Evolutionary conservation across 2,329 filamentous ascomycete genomes (phyloP), one percentile per base, ranked within the genome.

Genomic region (Clonostachys byssicola): DNA sequence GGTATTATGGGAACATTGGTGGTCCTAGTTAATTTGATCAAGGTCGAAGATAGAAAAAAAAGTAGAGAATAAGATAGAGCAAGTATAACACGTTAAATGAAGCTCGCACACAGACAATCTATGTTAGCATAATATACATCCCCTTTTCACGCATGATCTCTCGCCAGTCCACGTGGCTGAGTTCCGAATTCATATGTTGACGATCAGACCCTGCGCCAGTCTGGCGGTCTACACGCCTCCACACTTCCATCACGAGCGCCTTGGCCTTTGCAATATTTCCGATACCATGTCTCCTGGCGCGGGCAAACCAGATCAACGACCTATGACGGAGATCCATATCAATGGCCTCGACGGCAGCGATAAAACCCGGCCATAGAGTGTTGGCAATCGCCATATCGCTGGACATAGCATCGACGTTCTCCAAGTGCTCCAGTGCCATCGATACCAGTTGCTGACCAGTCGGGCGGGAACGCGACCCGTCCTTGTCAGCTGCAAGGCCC

Each of bases 331-430:
- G 44, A 20, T 40, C 35, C 18, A 41, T 46, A 20, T 46, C 34
- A 12, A 40, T 30, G 16, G 44, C 44, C 23, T 46, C 44, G 6
- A 46, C 44, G 12, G 44, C 44, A 18, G 44, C 44, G 20, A 46
- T 41, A 18, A 46, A 46, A n/a, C 44, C 44, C 10, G 44, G 35
- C 44, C 44, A 46, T 12, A 46, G 38, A 10, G 44, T 46, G 38
- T 46, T 41, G 16, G 44, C 44, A 38, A 46, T 30, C 5, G 17
- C 18, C 14, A 46, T 40, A 20, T 46, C 36, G 38, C 33, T n/a
- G 12, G 44, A 46, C 16, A 46, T 14, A 5, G 44, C 34, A 17
- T 46, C 44, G 35, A 46, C 30, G 16, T 46, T 46, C 23, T 46
- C 44, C 10, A 46, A 38, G 44, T 46, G 36, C 30, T 46, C 44